Conservation (phyloP, 495 filamentous ascomycete genomes). For the Daldinia childiae region DNA sequence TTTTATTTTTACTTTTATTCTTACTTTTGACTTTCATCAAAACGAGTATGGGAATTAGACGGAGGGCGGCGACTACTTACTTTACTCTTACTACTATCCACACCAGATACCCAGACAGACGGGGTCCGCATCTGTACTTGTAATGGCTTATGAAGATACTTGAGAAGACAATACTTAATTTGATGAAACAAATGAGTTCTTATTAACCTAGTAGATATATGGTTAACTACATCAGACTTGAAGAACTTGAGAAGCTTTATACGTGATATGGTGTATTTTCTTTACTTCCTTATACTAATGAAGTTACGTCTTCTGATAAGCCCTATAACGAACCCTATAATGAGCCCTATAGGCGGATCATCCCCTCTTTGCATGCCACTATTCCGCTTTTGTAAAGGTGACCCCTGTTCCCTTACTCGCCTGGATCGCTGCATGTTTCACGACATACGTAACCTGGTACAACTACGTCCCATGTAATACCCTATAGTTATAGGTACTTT, state of each 20-base stretch:
- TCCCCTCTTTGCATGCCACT: conserved; percentile 14
- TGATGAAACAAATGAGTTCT: conserved; percentile 1
- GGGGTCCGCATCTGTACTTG: conserved; percentile 44
- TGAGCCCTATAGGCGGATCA: conserved; percentile 28
- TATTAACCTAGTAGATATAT: not conserved
- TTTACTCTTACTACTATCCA: conserved; percentile 11
- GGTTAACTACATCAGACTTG: not conserved
- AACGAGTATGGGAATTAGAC: conserved; percentile 37
- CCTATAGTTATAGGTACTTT: no score
- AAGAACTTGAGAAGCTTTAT: not conserved
- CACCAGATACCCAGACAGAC: conserved; percentile 45
- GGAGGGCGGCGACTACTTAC: conserved; percentile 37
- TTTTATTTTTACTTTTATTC: conserved; percentile 1
- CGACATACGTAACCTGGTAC: not conserved
- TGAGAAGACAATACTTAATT: conserved; percentile 23
- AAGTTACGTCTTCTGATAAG: no score
- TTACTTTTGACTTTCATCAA: not conserved
- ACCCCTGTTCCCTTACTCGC: conserved; percentile 14
- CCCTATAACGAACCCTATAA: no score
- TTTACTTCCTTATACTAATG: no score
- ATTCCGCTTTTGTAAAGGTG: conserved; percentile 11
- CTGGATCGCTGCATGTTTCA: conserved; percentile 24
- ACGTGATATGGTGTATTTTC: not conserved
- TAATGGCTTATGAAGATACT: conserved; percentile 40
- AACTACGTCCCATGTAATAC: not conserved